Evolutionary conservation across 2,329 filamentous ascomycete species (phyloP).

Genomic region (Ceratocystis huliohia): DNA sequence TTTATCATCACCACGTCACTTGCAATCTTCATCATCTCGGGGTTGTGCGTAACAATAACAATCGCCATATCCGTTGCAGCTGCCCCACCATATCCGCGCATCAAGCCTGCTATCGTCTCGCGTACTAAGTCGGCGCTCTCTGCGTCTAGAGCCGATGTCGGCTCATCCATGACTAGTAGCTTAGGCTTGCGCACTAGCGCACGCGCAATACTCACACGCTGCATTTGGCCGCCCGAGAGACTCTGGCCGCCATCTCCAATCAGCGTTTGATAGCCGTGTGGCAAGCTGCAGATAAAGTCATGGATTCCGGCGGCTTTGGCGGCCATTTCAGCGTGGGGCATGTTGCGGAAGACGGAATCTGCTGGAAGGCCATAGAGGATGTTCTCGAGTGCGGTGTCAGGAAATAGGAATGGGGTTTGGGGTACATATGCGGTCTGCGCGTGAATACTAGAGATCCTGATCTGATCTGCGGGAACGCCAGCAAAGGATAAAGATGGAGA

Average conservation of each 20-base stretch:
- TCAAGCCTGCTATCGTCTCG: constrained; percentile 45
- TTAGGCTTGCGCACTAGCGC: constrained; percentile 59
- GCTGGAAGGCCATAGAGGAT: constrained; percentile 64
- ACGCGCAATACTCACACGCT: constrained; percentile 68
- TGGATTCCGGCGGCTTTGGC: constrained; percentile 48
- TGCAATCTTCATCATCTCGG: constrained; percentile 75
- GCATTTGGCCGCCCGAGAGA: constrained; percentile 70
- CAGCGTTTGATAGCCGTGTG: constrained; percentile 55
- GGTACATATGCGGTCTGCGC: constrained; percentile 54
- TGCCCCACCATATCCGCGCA: constrained; percentile 33
- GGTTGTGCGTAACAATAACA: constrained; percentile 68
- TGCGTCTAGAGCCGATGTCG: constrained; percentile 66
- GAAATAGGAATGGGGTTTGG: constrained; percentile 64
- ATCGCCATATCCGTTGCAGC: constrained; percentile 31
- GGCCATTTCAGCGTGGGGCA: constrained; percentile 36
- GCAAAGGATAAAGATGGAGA: not conserved
- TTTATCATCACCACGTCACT: constrained; percentile 61
- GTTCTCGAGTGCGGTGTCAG: constrained; percentile 62
- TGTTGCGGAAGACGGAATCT: constrained; percentile 37
- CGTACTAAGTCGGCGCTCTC: constrained; percentile 53
- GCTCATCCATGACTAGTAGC: constrained; percentile 73
- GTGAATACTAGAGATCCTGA: constrained; percentile 51
- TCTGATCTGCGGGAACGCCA: constrained; percentile 22
- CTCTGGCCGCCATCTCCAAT: constrained; percentile 64
- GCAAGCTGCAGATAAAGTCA: constrained; percentile 56